These are phyloP conservation scores for Apiotrichum veenhuisii DNA, from an alignment of 1,284 basidiomycete species.

Conservation along the genomic window DNA sequence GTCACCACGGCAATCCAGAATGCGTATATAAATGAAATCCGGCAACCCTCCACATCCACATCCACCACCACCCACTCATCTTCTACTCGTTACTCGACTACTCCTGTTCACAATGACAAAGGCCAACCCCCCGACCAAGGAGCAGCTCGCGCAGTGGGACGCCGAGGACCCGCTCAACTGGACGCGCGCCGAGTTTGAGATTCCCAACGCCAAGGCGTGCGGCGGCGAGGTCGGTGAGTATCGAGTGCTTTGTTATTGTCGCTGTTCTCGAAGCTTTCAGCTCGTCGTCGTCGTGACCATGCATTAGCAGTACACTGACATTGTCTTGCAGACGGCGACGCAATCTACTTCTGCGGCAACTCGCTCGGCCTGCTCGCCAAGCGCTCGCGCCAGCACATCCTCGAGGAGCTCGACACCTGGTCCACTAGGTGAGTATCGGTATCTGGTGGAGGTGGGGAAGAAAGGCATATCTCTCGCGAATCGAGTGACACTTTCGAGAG, in stretches of 20 bases:
- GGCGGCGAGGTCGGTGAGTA: slow-evolving; percentile 45
- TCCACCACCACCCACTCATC: too few relatives aligned
- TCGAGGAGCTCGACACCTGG: slow-evolving; percentile 89
- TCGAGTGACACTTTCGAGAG: background rate
- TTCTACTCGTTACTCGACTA: too few relatives aligned
- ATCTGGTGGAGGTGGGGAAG: background rate
- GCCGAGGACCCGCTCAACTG: slow-evolving; percentile 43
- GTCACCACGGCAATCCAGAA: too few relatives aligned
- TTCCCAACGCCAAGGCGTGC: slow-evolving; percentile 41
- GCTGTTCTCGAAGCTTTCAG: too few relatives aligned
- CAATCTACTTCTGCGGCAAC: slow-evolving; percentile 91
- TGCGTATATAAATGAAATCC: background rate
- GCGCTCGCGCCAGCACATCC: slow-evolving; percentile 65
- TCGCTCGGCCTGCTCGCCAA: slow-evolving; percentile 82
- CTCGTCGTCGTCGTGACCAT: too few relatives aligned
- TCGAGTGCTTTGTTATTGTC: too few relatives aligned
- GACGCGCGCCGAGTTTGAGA: slow-evolving; percentile 48
- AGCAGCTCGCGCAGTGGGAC: slow-evolving; percentile 32
- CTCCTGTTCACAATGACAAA: slow-evolving; percentile 13
- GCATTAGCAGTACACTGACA: slow-evolving; percentile 10
- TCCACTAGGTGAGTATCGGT: slow-evolving; percentile 62
- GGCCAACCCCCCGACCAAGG: slow-evolving; percentile 13
- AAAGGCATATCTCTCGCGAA: background rate
- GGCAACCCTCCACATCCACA: too few relatives aligned
- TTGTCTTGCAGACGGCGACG: slow-evolving; percentile 39